A percentile compares a stretch with the other conserved stretches of the same genome.
phyloP scores from a whole-genome alignment of 805 yeast genomes.

The Pichia californica region DNA sequence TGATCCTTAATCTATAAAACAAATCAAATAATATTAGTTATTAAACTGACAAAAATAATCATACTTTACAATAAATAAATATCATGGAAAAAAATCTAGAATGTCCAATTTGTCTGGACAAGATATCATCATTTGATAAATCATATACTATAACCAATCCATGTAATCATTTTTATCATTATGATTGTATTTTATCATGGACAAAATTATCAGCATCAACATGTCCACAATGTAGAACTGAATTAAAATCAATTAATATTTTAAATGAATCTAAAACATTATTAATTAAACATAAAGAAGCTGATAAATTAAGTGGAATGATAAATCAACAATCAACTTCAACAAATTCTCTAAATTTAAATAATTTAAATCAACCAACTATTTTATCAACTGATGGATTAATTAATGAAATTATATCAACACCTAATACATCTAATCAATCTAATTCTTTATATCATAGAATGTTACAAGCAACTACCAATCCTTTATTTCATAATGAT shows the following conservation, averaged over 20 bases:
- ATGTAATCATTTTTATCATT: constrained; percentile 30
- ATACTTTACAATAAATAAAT: too few species aligned
- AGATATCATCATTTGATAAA: constrained; percentile 18
- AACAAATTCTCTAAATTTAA: background rate
- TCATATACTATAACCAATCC: constrained; percentile 26
- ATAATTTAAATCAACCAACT: background rate
- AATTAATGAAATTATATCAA: background rate
- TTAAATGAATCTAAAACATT: constrained; percentile 17
- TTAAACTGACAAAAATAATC: too few species aligned
- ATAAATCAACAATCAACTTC: background rate
- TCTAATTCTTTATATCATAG: constrained; percentile 1
- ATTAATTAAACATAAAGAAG: constrained; percentile 1
- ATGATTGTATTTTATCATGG: constrained; percentile 32
- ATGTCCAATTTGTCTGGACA: constrained; percentile 30
- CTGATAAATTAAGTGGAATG: constrained; percentile 8
- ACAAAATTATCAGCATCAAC: constrained; percentile 28
- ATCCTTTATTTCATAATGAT: constrained; percentile 7
- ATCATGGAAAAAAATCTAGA: constrained; percentile 1
- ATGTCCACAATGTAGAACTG: constrained; percentile 31
- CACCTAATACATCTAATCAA: background rate
- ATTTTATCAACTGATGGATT: constrained; percentile 1
- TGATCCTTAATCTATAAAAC: too few species aligned
- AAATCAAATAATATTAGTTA: too few species aligned
- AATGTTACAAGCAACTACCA: background rate
- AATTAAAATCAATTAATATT: constrained; percentile 21